Evolutionary conservation across 495 filamentous ascomycete species (phyloP), one percentile per base, ranked within the genome.

Genomic region (Aspergillus bridgeri): DNA sequence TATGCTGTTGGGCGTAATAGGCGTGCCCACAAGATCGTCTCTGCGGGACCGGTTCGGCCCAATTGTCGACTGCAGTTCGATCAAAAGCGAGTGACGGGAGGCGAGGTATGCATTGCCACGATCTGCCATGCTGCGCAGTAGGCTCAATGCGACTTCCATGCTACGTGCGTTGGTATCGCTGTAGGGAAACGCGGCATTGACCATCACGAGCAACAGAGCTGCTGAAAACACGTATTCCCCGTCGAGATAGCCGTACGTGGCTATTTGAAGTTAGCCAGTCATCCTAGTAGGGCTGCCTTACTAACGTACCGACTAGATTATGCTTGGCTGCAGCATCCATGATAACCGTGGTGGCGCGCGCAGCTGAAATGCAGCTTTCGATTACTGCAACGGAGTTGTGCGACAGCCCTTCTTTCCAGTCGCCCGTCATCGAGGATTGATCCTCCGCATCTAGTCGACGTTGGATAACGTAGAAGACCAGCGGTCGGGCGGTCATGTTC

Each of bases 181-280:
- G 23, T 64, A 52, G 3, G 77, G 78, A 45, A 81, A 80, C 8
- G 74, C 77, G 3, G 71, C 72, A 62, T 79, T 79, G 6, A 78
- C 74, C 76, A 81, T 78, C 42, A 81, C 72, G 9, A 81, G 70
- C 6, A 81, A 62, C 15, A 81, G 65, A 13, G 76, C 75, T 4
- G 77, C 77, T 0, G 74, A 77, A 54, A 81, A 81, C 21, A 73
- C 65, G 50, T 81, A 78, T 51, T 81, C 77, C 3, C 72, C 71
- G 45, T 81, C 78, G 56, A 80, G 74, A 56, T 79, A 81, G 11
- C 78, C 78, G 54, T 79, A 81, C 0, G 77, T 81, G 20, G 77
- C 78, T n/a, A n/a, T n/a, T n/a, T n/a, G n/a, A n/a, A n/a, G n/a
- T n/a, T n/a, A n/a, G n/a, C n/a, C n/a, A n/a, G n/a, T n/a, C n/a